A percentile compares a stretch with the other conserved stretches of the same genome.
Evolutionary conservation across 2,329 filamentous ascomycete species (phyloP).

Genomic region (Dryadomyces sulphureus): DNA sequence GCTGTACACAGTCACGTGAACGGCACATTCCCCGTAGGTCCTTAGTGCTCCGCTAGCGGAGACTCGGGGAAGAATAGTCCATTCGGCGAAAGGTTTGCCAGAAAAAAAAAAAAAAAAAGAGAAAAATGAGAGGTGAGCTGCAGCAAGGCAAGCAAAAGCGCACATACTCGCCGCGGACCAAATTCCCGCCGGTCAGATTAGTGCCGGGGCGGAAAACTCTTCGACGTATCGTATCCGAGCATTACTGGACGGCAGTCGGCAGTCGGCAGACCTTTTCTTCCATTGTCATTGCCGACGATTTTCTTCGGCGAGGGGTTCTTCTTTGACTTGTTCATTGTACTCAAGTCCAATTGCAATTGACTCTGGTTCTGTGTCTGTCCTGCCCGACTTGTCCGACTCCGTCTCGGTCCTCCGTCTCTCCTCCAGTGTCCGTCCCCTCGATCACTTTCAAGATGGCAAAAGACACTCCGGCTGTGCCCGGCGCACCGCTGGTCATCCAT

Average conservation of each 20-base stretch:
- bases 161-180: background rate
- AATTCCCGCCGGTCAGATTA: background rate
- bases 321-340: too few species aligned
- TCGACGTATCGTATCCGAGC: too few species aligned
- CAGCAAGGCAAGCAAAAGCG: too few species aligned
- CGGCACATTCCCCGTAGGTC: background rate
- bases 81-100: background rate
- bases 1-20: background rate
- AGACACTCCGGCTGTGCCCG: slow-evolving; percentile 14
- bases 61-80: background rate
- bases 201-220: background rate
- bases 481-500: slow-evolving; percentile 17
- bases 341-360: too few species aligned
- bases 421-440: background rate
- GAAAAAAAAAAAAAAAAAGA: background rate
- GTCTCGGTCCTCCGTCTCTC: background rate
- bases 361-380: too few species aligned
- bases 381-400: background rate
- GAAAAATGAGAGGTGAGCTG: background rate
- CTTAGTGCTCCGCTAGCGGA: background rate
- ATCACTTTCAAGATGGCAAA: slow-evolving; percentile 7
- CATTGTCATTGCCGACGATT: background rate
- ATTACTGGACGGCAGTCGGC: too few species aligned
- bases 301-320: background rate
- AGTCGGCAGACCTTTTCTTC: background rate